Conservation (phyloP, 1,139 yeast genomes). For the Geotrichum australiense region DNA sequence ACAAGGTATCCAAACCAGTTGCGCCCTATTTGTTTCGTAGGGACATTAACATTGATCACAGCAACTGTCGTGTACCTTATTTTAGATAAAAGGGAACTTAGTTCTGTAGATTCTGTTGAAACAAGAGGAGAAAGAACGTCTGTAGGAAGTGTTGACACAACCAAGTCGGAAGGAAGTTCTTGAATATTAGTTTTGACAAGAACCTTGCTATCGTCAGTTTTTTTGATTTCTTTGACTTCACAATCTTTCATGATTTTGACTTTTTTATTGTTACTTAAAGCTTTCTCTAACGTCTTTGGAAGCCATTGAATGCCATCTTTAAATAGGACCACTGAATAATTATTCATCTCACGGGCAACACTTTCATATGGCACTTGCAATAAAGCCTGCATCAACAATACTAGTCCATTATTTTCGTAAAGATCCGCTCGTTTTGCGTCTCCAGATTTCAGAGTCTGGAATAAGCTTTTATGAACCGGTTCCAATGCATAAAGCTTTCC, state of each 20-base stretch:
- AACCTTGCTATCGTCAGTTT: background rate
- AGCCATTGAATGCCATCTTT: conserved; percentile 30
- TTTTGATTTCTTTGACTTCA: conserved; percentile 18
- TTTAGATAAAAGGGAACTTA: conserved; percentile 19
- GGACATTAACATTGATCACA: conserved; percentile 33
- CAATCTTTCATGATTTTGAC: conserved; percentile 35
- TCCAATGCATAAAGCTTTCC: conserved; percentile 48
- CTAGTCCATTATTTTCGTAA: conserved; percentile 26
- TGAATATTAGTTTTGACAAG: conserved; percentile 1
- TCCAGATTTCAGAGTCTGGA: conserved; percentile 37
- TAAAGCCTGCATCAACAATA: conserved; percentile 26
- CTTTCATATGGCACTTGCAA: conserved; percentile 21
- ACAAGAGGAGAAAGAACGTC: conserved; percentile 21
- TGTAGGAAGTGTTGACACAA: conserved; percentile 30
- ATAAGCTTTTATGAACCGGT: conserved; percentile 48
- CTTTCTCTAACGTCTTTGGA: conserved; percentile 31
- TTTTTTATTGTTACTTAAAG: conserved; percentile 43
- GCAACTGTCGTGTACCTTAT: conserved; percentile 31
- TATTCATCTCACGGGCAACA: conserved; percentile 18
- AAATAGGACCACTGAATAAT: conserved; percentile 29
- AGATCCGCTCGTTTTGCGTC: conserved; percentile 26
- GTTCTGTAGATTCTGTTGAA: conserved; percentile 16
- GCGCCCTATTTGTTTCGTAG: conserved; percentile 26
- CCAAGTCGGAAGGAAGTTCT: conserved; percentile 18
- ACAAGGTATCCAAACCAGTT: conserved; percentile 85